A percentile compares a stretch with the other conserved stretches of the same genome.
phyloP scores from a whole-genome alignment of 2,329 filamentous ascomycete genomes.

The Aspergillus pseudonomiae region DNA sequence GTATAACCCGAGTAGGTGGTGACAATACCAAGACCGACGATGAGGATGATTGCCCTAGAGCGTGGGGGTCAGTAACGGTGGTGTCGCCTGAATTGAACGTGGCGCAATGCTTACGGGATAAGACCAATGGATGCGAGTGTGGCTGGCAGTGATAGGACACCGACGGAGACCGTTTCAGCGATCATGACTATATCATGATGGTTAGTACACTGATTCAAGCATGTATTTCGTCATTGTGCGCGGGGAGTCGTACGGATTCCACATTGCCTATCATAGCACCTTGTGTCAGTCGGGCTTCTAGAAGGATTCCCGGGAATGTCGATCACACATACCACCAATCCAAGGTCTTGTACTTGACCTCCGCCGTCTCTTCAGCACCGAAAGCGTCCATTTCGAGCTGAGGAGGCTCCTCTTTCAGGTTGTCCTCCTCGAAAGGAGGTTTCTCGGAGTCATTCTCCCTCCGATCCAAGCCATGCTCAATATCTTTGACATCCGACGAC shows the following conservation, averaged over 20 bases:
- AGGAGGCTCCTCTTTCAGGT: conserved; percentile 15
- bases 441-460: not conserved
- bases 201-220: not conserved
- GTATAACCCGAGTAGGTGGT: conserved; percentile 63
- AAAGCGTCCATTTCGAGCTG: conserved; percentile 30
- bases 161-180: conserved; percentile 59
- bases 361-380: conserved; percentile 34
- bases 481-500: conserved; percentile 4
- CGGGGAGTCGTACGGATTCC: conserved; percentile 34
- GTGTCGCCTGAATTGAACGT: not conserved
- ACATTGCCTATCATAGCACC: conserved; percentile 37
- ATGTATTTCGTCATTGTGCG: not conserved
- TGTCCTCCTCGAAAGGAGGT: conserved; percentile 13
- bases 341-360: conserved; percentile 53
- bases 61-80: not conserved
- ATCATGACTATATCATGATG: conserved; percentile 49
- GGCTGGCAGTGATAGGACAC: conserved; percentile 57
- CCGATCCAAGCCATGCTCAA: not conserved
- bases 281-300: conserved; percentile 30
- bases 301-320: not conserved
- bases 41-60: conserved; percentile 54
- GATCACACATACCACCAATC: conserved; percentile 37
- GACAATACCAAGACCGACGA: conserved; percentile 57
- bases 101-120: conserved; percentile 45
- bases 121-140: conserved; percentile 56